phyloP scores from a whole-genome alignment of 2,329 filamentous ascomycete genomes.

The Aspergillus pseudoviridinutans region DNA sequence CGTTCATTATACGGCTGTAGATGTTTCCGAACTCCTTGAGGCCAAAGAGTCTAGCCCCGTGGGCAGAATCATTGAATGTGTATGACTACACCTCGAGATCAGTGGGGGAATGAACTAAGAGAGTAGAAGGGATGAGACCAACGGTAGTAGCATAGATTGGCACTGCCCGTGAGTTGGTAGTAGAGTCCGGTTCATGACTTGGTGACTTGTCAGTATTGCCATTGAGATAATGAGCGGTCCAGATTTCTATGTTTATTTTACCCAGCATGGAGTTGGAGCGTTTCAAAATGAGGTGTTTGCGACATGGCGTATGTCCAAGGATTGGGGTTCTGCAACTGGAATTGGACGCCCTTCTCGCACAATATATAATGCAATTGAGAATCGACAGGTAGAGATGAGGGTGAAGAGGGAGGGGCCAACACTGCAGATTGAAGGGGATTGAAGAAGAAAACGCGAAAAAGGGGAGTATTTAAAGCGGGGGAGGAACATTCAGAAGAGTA shows the following conservation, averaged over 20 bases:
- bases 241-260: conserved; percentile 39
- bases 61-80: conserved; percentile 92
- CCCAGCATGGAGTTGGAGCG: conserved; percentile 81
- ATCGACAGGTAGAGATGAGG: neutral
- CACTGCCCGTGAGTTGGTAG: conserved; percentile 83
- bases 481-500: neutral
- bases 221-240: neutral
- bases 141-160: conserved; percentile 94
- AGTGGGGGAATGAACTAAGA: neutral
- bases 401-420: neutral
- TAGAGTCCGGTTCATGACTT: conserved; percentile 73
- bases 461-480: neutral
- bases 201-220: conserved; percentile 7
- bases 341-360: neutral
- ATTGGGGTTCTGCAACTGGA: neutral
- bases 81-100: conserved; percentile 59
- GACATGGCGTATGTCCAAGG: conserved; percentile 27
- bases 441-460: neutral
- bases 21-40: conserved; percentile 98
- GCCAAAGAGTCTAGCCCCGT: conserved; percentile 89
- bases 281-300: conserved; percentile 63
- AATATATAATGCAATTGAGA: neutral
- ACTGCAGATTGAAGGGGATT: neutral
- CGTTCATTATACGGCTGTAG: conserved; percentile 95
- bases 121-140: conserved; percentile 15